Evolutionary conservation across 2,329 filamentous ascomycete genomes (phyloP), one percentile per base, ranked within the genome.

Genomic region (Chaetomiaceae sp.): DNA sequence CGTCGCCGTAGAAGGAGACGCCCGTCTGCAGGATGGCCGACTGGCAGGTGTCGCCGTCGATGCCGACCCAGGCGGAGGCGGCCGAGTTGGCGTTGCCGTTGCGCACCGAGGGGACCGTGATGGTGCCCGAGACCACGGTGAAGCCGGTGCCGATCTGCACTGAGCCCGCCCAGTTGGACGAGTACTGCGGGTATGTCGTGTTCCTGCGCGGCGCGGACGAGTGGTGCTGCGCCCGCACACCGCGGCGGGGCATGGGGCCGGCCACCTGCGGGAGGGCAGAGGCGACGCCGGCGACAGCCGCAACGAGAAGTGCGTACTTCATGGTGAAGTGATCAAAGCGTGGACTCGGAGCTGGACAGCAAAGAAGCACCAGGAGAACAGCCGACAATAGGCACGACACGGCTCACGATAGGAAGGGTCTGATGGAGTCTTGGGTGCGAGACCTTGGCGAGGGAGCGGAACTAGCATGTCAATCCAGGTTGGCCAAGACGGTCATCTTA

Each of bases 31-130:
- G 62, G 44, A 79, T 78, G 7, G 75, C 74, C 2, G 64, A 66
- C 15, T 58, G 58, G 60, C 75, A 79, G 3, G 75, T 78, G 54
- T 80, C 74, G 11, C 78, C 78, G 48, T 81, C 78, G 44, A 81
- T 80, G 17, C 78, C 78, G 9, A 81, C 76, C 78, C 76, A 81
- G 10, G 74, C 75, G 3, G 73, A 71, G 4, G 35, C 35, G 2
- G 35, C 33, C 33, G 33, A 35, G 33, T 35, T 19, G 6, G 15
- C 3, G 33, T 35, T 35, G 29, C 33, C 33, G 15, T 35, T 19
- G 18, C 19, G 19, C 4, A 35, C 33, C 15, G 15, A 19, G 2
- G 47, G n/a, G n/a, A 9, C 20, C 17, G 47, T 49, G 42, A 27
- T 19, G 30, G 47, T 49, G 19, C 17, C 15, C 26, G 41, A 41